Evolutionary conservation across 371 early-diverging fungal species (phyloP).

Genomic region (Rozella allomycis): DNA sequence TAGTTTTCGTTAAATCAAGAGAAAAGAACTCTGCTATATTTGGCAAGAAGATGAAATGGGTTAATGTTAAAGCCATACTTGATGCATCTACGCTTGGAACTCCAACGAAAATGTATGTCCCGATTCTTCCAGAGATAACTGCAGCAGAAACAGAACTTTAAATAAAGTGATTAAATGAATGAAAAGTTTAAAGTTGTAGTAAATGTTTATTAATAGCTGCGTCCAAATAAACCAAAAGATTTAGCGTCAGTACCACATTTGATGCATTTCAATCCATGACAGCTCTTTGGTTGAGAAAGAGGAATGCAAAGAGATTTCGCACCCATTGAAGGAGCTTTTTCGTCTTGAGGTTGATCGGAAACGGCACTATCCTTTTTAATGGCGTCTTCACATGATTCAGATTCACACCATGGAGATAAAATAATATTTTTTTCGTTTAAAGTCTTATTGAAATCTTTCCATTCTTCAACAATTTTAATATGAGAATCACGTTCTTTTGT

Average conservation of each 20-base stretch:
- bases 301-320: conserved; percentile 99
- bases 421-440: conserved; percentile 73
- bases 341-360: conserved; percentile 61
- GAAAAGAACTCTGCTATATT: no score
- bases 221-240: conserved; percentile 66
- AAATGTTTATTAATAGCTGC: conserved; percentile 48
- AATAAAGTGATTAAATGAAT: not conserved
- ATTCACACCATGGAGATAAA: conserved; percentile 93
- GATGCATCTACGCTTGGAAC: no score
- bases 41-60: no score
- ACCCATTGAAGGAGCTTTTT: conserved; percentile 92
- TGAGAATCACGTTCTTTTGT: conserved; percentile 51
- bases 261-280: conserved; percentile 54
- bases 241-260: conserved; percentile 59
- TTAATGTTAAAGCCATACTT: no score
- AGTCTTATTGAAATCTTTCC: conserved; percentile 79
- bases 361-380: conserved; percentile 76
- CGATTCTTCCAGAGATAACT: no score
- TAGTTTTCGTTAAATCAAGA: no score
- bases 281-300: conserved; percentile 50
- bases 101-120: no score
- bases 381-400: conserved; percentile 74
- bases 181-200: not conserved
- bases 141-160: no score
- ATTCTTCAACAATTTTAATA: conserved; percentile 48